Percentiles rank a stretch among this genome's conserved stretches.
These are phyloP conservation scores for Cladosporium sp. DNA, from an alignment of 2,329 filamentous ascomycete species.

Conservation along the genomic window DNA sequence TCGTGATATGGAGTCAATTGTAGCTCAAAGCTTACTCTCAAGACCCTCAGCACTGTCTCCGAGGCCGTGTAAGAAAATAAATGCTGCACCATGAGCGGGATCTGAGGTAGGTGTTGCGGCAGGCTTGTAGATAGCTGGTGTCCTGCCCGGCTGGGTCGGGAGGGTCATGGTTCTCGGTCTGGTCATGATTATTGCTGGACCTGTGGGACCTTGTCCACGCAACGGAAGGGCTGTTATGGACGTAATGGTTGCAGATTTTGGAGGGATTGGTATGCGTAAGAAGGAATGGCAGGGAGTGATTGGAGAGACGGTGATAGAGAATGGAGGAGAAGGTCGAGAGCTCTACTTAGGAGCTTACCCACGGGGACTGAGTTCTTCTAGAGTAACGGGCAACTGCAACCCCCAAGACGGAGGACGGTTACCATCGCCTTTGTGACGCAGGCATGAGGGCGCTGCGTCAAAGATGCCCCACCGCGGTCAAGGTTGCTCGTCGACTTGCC, in stretches of 20 bases:
- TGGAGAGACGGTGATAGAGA: neutral
- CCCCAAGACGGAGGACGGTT: constrained; percentile 4
- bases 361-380: constrained; percentile 9
- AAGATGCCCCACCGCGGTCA: neutral
- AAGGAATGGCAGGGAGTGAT: neutral
- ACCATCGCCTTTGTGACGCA: constrained; percentile 12
- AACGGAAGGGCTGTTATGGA: neutral
- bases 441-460: neutral
- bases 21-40: constrained; percentile 30
- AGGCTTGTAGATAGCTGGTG: constrained; percentile 35
- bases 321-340: neutral
- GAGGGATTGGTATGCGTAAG: neutral
- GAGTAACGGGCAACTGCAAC: neutral
- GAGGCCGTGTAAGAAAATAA: constrained; percentile 46
- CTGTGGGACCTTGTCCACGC: constrained; percentile 2
- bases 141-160: constrained; percentile 21
- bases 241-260: neutral
- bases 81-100: constrained; percentile 37
- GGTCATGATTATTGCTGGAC: constrained; percentile 9
- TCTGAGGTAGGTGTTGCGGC: constrained; percentile 32
- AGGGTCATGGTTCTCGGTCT: constrained; percentile 28
- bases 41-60: constrained; percentile 45
- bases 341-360: constrained; percentile 1
- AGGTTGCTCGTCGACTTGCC: constrained; percentile 5
- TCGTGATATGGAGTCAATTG: neutral